Conservation (phyloP, 1,139 yeast species). For the Suhomyces maxii region DNA sequence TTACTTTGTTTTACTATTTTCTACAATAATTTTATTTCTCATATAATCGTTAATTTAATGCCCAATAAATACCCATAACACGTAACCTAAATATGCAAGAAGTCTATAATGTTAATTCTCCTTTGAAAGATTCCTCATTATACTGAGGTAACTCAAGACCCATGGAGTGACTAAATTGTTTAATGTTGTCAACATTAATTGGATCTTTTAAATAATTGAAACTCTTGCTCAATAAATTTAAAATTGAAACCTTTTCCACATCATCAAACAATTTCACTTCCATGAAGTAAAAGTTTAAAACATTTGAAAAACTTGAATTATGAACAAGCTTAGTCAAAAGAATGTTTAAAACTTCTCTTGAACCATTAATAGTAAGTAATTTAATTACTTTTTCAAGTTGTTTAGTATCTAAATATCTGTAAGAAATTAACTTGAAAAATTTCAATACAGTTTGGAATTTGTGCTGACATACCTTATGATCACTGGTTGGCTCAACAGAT, state of each 20-base stretch:
- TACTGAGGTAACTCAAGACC: slow-evolving; percentile 5
- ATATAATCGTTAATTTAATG: slow-evolving; percentile 5
- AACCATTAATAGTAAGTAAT: slow-evolving; percentile 27
- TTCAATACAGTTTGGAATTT: slow-evolving; percentile 19
- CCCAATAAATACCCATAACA: neutral
- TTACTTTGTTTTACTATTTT: too few relatives aligned
- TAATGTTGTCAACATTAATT: slow-evolving; percentile 18
- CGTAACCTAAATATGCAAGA: neutral
- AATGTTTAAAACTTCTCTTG: slow-evolving; percentile 27
- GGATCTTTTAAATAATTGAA: slow-evolving; percentile 20
- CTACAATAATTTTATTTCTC: neutral
- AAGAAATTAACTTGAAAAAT: slow-evolving; percentile 23
- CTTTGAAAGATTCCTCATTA: slow-evolving; percentile 2
- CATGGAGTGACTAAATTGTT: slow-evolving; percentile 9
- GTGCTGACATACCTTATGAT: slow-evolving; percentile 1
- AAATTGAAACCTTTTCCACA: slow-evolving; percentile 18
- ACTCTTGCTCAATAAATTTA: slow-evolving; percentile 19
- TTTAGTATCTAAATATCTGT: slow-evolving; percentile 21
- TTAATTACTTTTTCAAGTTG: slow-evolving; percentile 29
- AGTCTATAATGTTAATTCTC: slow-evolving; percentile 3
- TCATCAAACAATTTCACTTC: slow-evolving; percentile 23
- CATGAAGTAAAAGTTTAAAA: slow-evolving; percentile 31
- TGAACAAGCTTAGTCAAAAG: slow-evolving; percentile 30
- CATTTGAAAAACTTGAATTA: slow-evolving; percentile 16
- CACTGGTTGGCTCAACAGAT: neutral